Evolutionary conservation across 2,329 filamentous ascomycete species (phyloP), one percentile per base, ranked within the genome.

Genomic region (Penicillium sp.): DNA sequence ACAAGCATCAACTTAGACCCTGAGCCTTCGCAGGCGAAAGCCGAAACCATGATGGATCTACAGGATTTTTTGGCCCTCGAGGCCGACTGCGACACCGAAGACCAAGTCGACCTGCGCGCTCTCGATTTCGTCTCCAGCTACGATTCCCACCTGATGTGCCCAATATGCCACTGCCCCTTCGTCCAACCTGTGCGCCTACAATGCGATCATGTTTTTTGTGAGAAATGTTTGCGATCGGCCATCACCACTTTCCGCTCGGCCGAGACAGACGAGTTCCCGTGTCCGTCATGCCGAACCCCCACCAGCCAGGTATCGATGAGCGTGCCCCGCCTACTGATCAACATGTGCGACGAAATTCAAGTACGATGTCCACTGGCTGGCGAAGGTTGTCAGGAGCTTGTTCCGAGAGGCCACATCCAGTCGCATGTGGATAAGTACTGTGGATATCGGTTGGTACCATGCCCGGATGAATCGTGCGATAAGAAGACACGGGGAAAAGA

Each of bases 121-220:
- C 79, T 88, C 63, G 85, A 87, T 57, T 84, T 85, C 73, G 78
- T 84, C 56, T 74, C 78, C 50, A 69, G 73, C 27, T 82, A 82
- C 67, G 84, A 87, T 68, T 78, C 78, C 59, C 86, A 87, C 66
- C 77, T 88, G 50, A 82, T 85, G 75, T 88, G 85, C 67, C 80
- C 84, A 16, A 87, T 88, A 61, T 88, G 85, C 70, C 84, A 85
- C 66, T 84, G 82, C 58, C 83, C 85, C 8, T 86, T 87, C 65
- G 79, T 87, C 54, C 75, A 80, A 52, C 85, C 85, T 1, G 78
- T 86, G 45, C 77, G 83, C 63, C 74, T 85, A 48, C 77, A 82
- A 61, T 88, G 85, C 71, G 84, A 87, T 61, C 85, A 88, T 73
- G 82, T 84, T 61, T 88, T 88, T 74, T 88, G 85, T 72, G 75